Base-by-base conservation (phyloP, 106 monocot species). In the Hemerocallis citrina region DNA sequence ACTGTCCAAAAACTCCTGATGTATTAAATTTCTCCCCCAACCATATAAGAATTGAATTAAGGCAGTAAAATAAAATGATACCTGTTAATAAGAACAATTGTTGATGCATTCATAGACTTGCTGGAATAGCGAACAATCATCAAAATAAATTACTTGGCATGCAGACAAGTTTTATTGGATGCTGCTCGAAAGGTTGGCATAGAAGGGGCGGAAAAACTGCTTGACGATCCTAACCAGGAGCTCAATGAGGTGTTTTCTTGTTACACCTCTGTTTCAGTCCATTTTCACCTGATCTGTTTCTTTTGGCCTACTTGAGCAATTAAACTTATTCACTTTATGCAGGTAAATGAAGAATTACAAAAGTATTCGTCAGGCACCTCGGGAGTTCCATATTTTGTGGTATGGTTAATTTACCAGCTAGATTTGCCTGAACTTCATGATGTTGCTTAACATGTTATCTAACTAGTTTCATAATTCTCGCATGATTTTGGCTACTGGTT, bases 101-200 rank as follows among this genome's bases (percentile, higher is more conserved):
- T n/a, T n/a, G n/a, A n/a, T n/a, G n/a, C n/a, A n/a, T n/a, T n/a
- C n/a, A n/a, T n/a, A 10, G 21, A n/a, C 23, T 62, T 62, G n/a
- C 27, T 15, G 16, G n/a, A 1, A 7, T 28, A 62, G 11, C 25
- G 7, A 30, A 52, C 49, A 28, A 17, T 1, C 43, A 55, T 52
- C 22, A 41, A 54, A 52, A 65, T n/a, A 20, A 27, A n/a, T 4
- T 32, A 11, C 12, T 69, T 41, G 65, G 3, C 4, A 13, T 76
- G 54, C 55, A 95, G 95, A 72, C 78, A 95, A 83, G 95, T 95
- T 55, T 80, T 95, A 37, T 44, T 95, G 55, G 89, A 89, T 71
- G 95, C 86, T 63, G 89, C 95, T 20, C 60, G 29, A 48, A 95
- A 95, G 41, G 86, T 55, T 34, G 89, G 83, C 21, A 67, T 95